Evolutionary conservation across 2,329 filamentous ascomycete species (phyloP).

Genomic region (Alternaria angustiovoidea): DNA sequence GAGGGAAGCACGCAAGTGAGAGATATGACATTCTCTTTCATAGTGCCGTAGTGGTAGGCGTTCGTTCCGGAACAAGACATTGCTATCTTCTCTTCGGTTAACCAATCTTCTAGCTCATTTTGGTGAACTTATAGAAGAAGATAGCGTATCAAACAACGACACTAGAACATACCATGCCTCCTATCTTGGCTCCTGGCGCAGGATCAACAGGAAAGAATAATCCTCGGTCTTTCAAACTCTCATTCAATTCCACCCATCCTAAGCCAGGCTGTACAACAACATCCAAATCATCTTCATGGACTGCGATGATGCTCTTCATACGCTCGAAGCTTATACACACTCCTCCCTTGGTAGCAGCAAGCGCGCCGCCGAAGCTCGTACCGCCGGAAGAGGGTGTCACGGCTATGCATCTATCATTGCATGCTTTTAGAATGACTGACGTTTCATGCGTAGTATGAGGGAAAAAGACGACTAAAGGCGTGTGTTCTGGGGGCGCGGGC

Average conservation of each 20-base stretch:
- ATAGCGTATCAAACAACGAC: background rate
- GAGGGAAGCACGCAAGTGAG: constrained; percentile 88
- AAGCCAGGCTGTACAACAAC: constrained; percentile 69
- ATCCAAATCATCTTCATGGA: constrained; percentile 75
- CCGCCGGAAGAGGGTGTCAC: constrained; percentile 88
- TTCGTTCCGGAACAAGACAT: constrained; percentile 83
- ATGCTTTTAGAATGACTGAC: constrained; percentile 80
- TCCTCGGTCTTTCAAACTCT: constrained; percentile 68
- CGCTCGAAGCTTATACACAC: constrained; percentile 83
- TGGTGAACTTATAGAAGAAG: background rate
- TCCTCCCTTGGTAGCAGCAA: constrained; percentile 78
- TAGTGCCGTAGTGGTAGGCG: constrained; percentile 89
- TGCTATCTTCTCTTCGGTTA: constrained; percentile 33
- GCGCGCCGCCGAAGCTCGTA: constrained; percentile 87
- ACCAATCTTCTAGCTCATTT: no score
- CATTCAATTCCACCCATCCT: constrained; percentile 84
- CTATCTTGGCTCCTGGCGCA: constrained; percentile 89
- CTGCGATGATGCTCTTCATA: constrained; percentile 82
- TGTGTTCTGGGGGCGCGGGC: constrained; percentile 37
- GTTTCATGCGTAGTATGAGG: constrained; percentile 81
- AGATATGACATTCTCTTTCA: constrained; percentile 89
- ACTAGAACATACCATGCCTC: constrained; percentile 74
- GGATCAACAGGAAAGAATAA: constrained; percentile 93
- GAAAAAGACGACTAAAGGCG: constrained; percentile 69
- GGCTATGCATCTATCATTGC: constrained; percentile 77